These are phyloP conservation scores for Daldinia vernicosa DNA, from an alignment of 495 filamentous ascomycete species.

Conservation along the genomic window DNA sequence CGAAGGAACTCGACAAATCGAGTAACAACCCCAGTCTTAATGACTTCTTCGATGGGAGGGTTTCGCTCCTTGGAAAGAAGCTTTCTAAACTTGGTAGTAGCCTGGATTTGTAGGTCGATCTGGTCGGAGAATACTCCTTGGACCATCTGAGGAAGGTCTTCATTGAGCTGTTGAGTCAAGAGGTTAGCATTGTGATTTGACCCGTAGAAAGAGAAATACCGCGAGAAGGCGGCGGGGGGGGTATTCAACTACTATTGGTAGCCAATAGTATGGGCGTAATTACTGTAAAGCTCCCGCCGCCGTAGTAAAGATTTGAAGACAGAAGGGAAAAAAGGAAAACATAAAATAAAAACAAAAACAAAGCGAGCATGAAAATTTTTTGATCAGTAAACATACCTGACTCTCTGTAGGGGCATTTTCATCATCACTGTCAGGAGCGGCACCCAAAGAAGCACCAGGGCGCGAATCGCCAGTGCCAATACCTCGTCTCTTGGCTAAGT, in stretches of 20 bases:
- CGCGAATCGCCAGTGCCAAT: constrained; percentile 81
- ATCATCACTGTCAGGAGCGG: constrained; percentile 95
- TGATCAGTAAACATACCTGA: constrained; percentile 75
- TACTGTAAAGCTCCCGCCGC: constrained; percentile 25
- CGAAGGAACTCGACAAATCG: constrained; percentile 98
- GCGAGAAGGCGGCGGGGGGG: background rate
- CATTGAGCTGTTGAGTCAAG: constrained; percentile 75
- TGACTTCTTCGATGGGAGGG: constrained; percentile 98
- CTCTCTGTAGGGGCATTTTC: constrained; percentile 92
- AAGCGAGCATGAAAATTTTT: constrained; percentile 4
- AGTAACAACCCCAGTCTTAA: constrained; percentile 97
- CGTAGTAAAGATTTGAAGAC: constrained; percentile 11
- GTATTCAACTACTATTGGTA: background rate
- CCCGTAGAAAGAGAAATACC: constrained; percentile 12
- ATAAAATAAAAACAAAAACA: constrained; percentile 8
- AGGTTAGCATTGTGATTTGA: constrained; percentile 48
- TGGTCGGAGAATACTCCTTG: constrained; percentile 97
- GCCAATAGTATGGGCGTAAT: constrained; percentile 6
- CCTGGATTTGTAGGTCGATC: constrained; percentile 96
- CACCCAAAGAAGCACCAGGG: constrained; percentile 84
- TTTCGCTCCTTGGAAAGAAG: constrained; percentile 98
- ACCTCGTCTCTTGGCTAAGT: constrained; percentile 96
- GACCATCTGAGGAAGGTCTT: constrained; percentile 98
- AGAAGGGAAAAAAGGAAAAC: background rate
- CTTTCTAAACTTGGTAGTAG: constrained; percentile 99